These are phyloP conservation scores for Coniochaeta ligniaria DNA, from an alignment of 2,329 filamentous ascomycete species.

Conservation along the genomic window DNA sequence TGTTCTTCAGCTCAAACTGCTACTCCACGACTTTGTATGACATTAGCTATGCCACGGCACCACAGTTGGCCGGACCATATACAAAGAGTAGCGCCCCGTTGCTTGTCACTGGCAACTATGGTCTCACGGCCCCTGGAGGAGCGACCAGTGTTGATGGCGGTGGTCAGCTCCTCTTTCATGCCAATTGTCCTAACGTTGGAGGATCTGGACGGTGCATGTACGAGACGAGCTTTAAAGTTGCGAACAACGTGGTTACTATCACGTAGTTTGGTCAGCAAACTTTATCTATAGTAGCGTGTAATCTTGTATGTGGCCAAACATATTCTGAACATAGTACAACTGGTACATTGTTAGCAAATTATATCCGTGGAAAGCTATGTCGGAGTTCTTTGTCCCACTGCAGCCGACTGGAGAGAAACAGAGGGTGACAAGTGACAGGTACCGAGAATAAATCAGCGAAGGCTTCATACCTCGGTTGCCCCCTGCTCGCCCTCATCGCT, in stretches of 20 bases:
- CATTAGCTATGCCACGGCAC: constrained; percentile 49
- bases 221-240: neutral
- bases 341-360: neutral
- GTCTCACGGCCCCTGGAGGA: constrained; percentile 32
- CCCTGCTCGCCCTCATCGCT: neutral
- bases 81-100: constrained; percentile 20
- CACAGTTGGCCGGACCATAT: constrained; percentile 29
- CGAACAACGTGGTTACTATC: neutral
- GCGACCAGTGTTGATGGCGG: constrained; percentile 11
- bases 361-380: neutral
- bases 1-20: constrained; percentile 58
- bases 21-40: constrained; percentile 48
- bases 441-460: neutral
- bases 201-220: constrained; percentile 13
- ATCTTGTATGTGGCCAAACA: neutral
- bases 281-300: neutral
- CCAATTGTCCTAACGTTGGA: constrained; percentile 8
- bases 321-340: neutral
- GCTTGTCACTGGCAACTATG: constrained; percentile 28
- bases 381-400: no score
- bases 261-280: neutral
- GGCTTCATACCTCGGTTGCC: neutral
- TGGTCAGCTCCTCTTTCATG: constrained; percentile 12
- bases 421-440: no score
- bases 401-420: neutral